These are phyloP conservation scores for Volvox carteri DNA, from an alignment of 163 green algal genomes.

Conservation along the genomic window DNA sequence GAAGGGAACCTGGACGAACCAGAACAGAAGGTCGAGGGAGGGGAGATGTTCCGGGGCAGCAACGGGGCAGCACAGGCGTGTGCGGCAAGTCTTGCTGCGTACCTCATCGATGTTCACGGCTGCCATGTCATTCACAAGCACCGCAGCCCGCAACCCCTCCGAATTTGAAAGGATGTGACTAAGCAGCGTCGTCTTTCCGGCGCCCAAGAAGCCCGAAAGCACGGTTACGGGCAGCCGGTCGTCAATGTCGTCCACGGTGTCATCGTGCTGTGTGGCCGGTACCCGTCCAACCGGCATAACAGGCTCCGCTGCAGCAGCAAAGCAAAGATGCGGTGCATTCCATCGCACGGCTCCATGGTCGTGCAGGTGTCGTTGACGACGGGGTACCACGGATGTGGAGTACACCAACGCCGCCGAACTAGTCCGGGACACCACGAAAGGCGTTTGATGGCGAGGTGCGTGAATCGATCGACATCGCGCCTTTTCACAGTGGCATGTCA, in stretches of 20 bases:
- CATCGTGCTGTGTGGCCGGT: background rate
- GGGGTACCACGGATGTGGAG: background rate
- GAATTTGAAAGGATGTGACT: slow-evolving; percentile 85
- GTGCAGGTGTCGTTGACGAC: background rate
- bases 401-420: background rate
- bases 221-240: slow-evolving; percentile 55
- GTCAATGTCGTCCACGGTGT: background rate
- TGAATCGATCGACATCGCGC: no score
- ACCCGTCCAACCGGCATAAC: background rate
- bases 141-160: slow-evolving; percentile 73
- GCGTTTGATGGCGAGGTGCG: background rate
- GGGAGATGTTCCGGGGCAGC: no score
- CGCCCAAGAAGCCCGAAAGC: slow-evolving; percentile 81
- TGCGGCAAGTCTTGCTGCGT: no score
- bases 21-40: no score
- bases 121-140: slow-evolving; percentile 95
- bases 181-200: slow-evolving; percentile 85
- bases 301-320: background rate
- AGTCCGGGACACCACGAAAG: background rate
- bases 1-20: no score
- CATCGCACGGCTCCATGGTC: background rate
- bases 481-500: background rate
- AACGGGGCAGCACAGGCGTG: no score
- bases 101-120: slow-evolving; percentile 92
- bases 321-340: background rate